Base-by-base conservation (phyloP, 768 basidiomycete species). In the Cyclocybe cylindracea region DNA sequence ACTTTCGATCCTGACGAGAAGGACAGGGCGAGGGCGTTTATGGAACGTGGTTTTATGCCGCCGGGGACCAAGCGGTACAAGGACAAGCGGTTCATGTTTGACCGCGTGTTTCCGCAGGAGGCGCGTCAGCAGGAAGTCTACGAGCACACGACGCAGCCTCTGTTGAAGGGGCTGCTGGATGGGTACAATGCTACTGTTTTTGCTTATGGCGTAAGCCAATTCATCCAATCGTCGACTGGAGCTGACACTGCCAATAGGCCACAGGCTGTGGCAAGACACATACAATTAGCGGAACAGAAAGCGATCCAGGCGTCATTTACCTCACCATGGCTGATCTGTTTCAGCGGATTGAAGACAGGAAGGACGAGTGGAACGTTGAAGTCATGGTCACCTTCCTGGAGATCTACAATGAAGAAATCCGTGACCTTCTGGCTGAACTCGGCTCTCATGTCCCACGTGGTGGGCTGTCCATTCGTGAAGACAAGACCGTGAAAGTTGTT, bases 201-300 rank as follows among this genome's bases (percentile, higher is more conserved):
- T 75, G 97, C 97, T 3, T 99, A 99, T 68, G 97, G 97, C 35
- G 97, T 98, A 69, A 68, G 91, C 76, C 49, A 41, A 13, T 14
- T 19, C 14, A 7, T 44, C 14, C 29, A 31, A 31, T 46, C 4
- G 4, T 38, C 44, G 8, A 19, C 18, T 32, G n/a, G 40, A 34
- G 29, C 19, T 19, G 47, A 44, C 33, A 45, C 36, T 56, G 44
- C 48, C 51, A 39, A 14, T 63, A 98, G 97, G 97, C 97, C 18
- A 98, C 97, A n/a, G 97, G 97, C n/a, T 98, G 97, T 67, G 97
- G 97, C 57, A 99, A 99, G 72, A 99, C 97, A 4, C 95, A 98
- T 70, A 99, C 97, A 14, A 98, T 99, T 68, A 97, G 94, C 61
- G 96, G 96, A 51, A 88, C 90, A 35, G 87, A 89, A 40, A 66